Evolutionary conservation across 139 green algal species (phyloP).

Genomic region (Chlamydomonas sphaeroides): DNA sequence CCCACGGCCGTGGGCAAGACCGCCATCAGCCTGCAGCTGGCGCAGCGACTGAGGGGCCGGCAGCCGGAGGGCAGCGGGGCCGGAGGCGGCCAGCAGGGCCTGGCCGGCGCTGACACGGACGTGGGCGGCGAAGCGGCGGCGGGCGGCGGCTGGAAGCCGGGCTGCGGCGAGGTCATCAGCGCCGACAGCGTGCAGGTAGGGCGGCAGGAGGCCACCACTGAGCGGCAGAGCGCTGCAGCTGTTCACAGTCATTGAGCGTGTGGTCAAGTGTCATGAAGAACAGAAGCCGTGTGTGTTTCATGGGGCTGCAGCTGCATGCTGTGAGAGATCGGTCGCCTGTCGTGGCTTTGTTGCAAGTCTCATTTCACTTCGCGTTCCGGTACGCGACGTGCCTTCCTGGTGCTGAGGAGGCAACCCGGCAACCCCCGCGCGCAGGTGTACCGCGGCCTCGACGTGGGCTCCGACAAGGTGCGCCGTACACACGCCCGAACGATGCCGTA

Average conservation of each 20-base stretch:
- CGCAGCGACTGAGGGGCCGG: slow-evolving; percentile 61
- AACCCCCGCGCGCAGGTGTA: slow-evolving; percentile 82
- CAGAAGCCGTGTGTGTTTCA: too few species aligned
- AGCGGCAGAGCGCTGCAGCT: too few species aligned
- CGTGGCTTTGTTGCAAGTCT: too few species aligned
- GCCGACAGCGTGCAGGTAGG: slow-evolving; percentile 90
- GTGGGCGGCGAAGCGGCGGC: not conserved
- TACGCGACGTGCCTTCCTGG: too few species aligned
- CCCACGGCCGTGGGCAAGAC: slow-evolving; percentile 96
- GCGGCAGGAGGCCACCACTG: too few species aligned
- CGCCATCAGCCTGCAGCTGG: slow-evolving; percentile 79
- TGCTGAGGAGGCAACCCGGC: too few species aligned
- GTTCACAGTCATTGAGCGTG: too few species aligned
- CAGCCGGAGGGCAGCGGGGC: not conserved
- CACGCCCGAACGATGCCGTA: too few species aligned
- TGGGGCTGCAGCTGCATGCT: too few species aligned
- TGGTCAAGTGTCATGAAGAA: too few species aligned
- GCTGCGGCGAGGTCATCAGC: slow-evolving; percentile 89
- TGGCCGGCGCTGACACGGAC: not conserved
- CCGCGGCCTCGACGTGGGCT: slow-evolving; percentile 87
- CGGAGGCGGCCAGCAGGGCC: not conserved
- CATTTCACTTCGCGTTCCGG: too few species aligned
- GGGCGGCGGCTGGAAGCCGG: not conserved
- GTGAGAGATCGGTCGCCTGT: too few species aligned
- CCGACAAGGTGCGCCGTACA: slow-evolving; percentile 90